Evolutionary conservation across 805 yeast species (phyloP).

Genomic region (Myxozyma nipponensis): DNA sequence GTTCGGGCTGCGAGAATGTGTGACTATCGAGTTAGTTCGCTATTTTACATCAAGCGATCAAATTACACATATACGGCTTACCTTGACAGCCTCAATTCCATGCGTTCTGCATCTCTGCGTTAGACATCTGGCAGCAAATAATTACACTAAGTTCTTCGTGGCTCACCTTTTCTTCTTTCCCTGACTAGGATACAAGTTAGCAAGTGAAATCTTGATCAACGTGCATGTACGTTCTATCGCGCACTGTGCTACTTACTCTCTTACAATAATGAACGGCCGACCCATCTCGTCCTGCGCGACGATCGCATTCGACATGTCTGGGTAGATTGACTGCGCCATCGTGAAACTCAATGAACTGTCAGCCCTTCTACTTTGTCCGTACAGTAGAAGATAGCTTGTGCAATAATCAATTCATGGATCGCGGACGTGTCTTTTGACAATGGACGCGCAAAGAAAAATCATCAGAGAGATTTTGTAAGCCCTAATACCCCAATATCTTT

Average conservation of each 20-base stretch:
- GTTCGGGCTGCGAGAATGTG: constrained; percentile 94
- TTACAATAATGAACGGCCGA: constrained; percentile 94
- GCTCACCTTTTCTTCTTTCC: constrained; percentile 39
- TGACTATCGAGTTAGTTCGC: constrained; percentile 46
- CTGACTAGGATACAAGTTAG: constrained; percentile 32
- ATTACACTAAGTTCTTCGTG: too few species aligned
- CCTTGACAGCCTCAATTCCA: constrained; percentile 71
- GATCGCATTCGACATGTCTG: constrained; percentile 96
- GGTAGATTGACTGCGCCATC: constrained; percentile 44
- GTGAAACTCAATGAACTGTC: neutral
- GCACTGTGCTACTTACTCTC: constrained; percentile 63
- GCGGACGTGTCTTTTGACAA: neutral
- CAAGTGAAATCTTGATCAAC: neutral
- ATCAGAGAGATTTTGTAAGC: too few species aligned
- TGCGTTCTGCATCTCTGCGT: constrained; percentile 48
- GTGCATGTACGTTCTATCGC: neutral
- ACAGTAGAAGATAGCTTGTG: too few species aligned
- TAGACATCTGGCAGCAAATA: neutral
- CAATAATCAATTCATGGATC: too few species aligned
- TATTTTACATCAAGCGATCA: too few species aligned
- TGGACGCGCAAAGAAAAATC: neutral
- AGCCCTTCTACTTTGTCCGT: too few species aligned
- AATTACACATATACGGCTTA: neutral
- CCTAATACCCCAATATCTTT: too few species aligned
- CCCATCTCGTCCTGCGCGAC: constrained; percentile 99